These are phyloP conservation scores for Aspergillus kassunensis DNA, from an alignment of 495 filamentous ascomycete genomes.

Conservation along the genomic window DNA sequence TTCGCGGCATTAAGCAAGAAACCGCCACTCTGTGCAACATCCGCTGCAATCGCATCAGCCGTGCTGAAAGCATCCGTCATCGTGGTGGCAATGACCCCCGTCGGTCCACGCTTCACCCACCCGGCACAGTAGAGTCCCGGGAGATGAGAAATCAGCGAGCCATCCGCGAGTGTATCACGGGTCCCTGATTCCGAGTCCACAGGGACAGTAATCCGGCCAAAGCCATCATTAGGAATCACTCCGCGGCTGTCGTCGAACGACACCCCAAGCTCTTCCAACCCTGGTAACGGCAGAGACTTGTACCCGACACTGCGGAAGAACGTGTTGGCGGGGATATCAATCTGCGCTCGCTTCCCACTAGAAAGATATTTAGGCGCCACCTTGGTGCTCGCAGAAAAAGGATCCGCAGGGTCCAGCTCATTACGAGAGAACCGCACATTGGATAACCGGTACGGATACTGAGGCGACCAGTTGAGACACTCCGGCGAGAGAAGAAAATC, in stretches of 20 bases:
- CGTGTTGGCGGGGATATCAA: constrained; percentile 53
- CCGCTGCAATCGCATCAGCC: constrained; percentile 71
- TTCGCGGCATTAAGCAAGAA: constrained; percentile 46
- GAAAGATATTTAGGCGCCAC: constrained; percentile 34
- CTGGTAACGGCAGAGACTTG: constrained; percentile 70
- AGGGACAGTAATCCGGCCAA: constrained; percentile 61
- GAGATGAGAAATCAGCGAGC: constrained; percentile 45
- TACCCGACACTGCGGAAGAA: constrained; percentile 94
- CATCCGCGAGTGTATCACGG: constrained; percentile 27
- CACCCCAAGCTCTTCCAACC: constrained; percentile 71
- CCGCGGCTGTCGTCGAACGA: constrained; percentile 70
- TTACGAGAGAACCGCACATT: constrained; percentile 66
- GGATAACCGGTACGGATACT: constrained; percentile 45
- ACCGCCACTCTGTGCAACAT: constrained; percentile 49
- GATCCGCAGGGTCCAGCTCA: constrained; percentile 41
- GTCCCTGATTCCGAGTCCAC: constrained; percentile 20
- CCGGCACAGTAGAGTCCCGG: constrained; percentile 90
- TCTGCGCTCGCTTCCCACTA: constrained; percentile 44
- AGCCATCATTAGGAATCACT: constrained; percentile 78
- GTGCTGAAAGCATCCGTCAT: constrained; percentile 94
- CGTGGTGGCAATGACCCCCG: constrained; percentile 91
- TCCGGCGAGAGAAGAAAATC: constrained; percentile 76
- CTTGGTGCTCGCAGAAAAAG: constrained; percentile 42
- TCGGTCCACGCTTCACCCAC: constrained; percentile 94
- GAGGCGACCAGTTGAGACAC: constrained; percentile 53